Evolutionary conservation across 192 early-diverging fungal genomes (phyloP).

Genomic region (Coemansia sp.): DNA sequence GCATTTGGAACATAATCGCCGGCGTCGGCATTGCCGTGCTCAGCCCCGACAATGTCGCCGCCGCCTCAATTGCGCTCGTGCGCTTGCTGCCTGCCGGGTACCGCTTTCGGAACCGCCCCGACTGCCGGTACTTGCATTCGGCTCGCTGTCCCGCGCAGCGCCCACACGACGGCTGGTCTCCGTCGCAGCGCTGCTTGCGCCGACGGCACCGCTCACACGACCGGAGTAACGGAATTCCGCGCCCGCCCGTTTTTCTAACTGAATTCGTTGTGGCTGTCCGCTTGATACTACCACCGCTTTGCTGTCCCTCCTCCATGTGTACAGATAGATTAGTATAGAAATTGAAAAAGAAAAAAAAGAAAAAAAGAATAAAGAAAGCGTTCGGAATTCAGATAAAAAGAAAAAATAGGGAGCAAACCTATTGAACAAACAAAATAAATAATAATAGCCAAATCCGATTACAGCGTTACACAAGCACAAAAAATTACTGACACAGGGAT

Average conservation of each 20-base stretch:
- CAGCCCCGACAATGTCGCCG: slow-evolving; percentile 9
- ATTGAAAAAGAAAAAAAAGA: neutral
- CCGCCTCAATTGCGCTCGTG: slow-evolving; percentile 4
- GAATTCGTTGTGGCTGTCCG: neutral
- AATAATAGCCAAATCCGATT: too few relatives aligned
- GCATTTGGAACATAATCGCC: slow-evolving; percentile 25
- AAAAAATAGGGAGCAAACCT: neutral
- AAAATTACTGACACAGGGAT: too few relatives aligned
- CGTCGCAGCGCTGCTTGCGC: slow-evolving; percentile 54
- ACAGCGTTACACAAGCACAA: too few relatives aligned
- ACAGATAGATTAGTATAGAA: neutral
- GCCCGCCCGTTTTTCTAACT: neutral
- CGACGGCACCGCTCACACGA: slow-evolving; percentile 53
- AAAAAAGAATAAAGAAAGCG: neutral
- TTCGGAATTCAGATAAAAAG: neutral
- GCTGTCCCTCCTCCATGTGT: too few relatives aligned
- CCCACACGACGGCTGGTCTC: slow-evolving; percentile 47
- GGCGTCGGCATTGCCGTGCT: neutral
- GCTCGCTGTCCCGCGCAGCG: slow-evolving; percentile 36
- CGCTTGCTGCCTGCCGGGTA: slow-evolving; percentile 14
- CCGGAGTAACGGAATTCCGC: slow-evolving; percentile 40
- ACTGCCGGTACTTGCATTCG: slow-evolving; percentile 48
- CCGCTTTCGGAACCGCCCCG: slow-evolving; percentile 55
- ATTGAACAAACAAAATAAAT: too few relatives aligned
- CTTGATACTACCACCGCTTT: too few relatives aligned